Conservation (phyloP, 495 filamentous ascomycete genomes). For the Aspergillus funiculosus region DNA sequence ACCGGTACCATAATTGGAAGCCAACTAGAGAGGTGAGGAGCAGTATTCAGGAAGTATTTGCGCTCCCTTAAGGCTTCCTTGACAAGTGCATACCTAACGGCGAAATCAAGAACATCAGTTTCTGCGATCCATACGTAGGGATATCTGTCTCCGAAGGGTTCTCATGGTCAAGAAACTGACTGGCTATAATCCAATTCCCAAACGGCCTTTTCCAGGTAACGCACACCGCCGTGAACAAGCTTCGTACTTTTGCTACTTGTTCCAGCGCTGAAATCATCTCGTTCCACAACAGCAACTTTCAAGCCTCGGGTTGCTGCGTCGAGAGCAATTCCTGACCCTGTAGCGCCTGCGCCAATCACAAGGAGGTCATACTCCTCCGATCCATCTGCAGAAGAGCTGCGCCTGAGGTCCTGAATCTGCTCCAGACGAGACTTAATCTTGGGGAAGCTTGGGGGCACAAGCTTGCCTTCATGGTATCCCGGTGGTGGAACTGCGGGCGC, state of each 20-base stretch:
- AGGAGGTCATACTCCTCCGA: slow-evolving; percentile 71
- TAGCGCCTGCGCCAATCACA: slow-evolving; percentile 89
- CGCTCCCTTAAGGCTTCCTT: slow-evolving; percentile 93
- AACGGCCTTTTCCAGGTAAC: slow-evolving; percentile 94
- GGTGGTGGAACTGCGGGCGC: slow-evolving; percentile 75
- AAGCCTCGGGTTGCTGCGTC: slow-evolving; percentile 91
- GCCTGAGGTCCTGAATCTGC: slow-evolving; percentile 49
- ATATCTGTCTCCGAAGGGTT: neutral
- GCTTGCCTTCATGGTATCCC: slow-evolving; percentile 70
- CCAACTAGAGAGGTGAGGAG: slow-evolving; percentile 91
- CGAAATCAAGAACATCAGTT: slow-evolving; percentile 7
- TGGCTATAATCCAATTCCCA: slow-evolving; percentile 96
- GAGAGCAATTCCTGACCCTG: slow-evolving; percentile 85
- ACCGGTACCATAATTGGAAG: slow-evolving; percentile 97
- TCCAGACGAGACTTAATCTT: slow-evolving; percentile 61
- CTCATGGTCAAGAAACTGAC: slow-evolving; percentile 33
- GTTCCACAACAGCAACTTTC: slow-evolving; percentile 89
- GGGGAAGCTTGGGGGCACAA: slow-evolving; percentile 77
- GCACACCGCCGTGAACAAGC: slow-evolving; percentile 91
- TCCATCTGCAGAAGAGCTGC: slow-evolving; percentile 23
- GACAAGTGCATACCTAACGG: slow-evolving; percentile 69
- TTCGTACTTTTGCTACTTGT: slow-evolving; percentile 98
- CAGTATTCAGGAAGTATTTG: slow-evolving; percentile 92
- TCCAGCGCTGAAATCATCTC: slow-evolving; percentile 89
- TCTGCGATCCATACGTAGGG: neutral